Evolutionary conservation across 495 filamentous ascomycete genomes (phyloP).

Genomic region (Terfezia claveryi): DNA sequence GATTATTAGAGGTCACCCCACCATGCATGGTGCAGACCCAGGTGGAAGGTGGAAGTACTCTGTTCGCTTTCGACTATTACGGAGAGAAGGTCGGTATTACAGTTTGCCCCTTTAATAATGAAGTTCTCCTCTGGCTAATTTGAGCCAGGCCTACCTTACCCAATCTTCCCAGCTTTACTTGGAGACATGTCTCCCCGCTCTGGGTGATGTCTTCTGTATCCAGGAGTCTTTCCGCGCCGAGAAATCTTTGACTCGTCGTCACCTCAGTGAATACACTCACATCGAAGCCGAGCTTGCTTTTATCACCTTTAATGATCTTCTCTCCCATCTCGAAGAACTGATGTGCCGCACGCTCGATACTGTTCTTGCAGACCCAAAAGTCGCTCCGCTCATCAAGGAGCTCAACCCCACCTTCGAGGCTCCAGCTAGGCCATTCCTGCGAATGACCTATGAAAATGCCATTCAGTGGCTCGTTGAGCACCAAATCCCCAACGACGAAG

Average conservation of each 20-base stretch:
- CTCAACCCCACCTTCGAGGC: slow-evolving; percentile 77
- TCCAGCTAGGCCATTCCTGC: slow-evolving; percentile 68
- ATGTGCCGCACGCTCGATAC: slow-evolving; percentile 73
- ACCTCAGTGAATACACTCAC: slow-evolving; percentile 91
- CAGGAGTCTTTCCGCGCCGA: slow-evolving; percentile 98
- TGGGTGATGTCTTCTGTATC: slow-evolving; percentile 92
- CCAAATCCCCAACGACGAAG: slow-evolving; percentile 82
- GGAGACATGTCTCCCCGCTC: slow-evolving; percentile 73
- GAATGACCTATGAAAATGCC: slow-evolving; percentile 87
- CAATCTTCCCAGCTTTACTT: slow-evolving; percentile 97
- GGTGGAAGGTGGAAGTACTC: slow-evolving; percentile 84
- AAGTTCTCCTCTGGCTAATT: background rate
- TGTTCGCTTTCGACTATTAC: slow-evolving; percentile 92
- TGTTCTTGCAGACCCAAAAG: slow-evolving; percentile 46
- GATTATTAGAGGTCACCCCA: slow-evolving; percentile 67
- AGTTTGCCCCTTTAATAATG: background rate
- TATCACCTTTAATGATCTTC: slow-evolving; percentile 77
- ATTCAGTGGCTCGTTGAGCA: slow-evolving; percentile 82
- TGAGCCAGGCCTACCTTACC: slow-evolving; percentile 51
- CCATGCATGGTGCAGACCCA: slow-evolving; percentile 97
- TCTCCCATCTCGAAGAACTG: slow-evolving; percentile 71
- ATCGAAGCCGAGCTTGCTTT: slow-evolving; percentile 94
- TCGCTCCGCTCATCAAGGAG: slow-evolving; percentile 44
- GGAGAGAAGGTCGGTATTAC: slow-evolving; percentile 35
- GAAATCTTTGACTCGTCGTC: slow-evolving; percentile 81